A percentile compares a stretch with the other conserved stretches of the same genome.
These are phyloP conservation scores for Phytopythium ostracodes DNA, from an alignment of 352 stramenopile genomes.

Conservation along the genomic window DNA sequence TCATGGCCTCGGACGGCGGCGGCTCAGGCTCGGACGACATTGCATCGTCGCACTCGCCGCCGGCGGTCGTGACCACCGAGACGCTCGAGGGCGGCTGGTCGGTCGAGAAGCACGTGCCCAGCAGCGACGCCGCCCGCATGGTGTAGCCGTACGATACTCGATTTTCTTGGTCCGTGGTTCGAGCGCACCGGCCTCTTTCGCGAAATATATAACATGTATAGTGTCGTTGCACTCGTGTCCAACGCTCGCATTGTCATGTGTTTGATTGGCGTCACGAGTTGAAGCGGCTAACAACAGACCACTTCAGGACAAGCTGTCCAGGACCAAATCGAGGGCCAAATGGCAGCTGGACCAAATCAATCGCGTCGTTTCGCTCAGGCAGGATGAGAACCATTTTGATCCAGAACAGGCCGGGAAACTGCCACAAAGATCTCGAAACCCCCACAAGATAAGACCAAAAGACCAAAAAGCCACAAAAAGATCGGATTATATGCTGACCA, in stretches of 20 bases:
- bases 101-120: conserved; percentile 73
- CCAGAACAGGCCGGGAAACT: neutral
- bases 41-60: conserved; percentile 17
- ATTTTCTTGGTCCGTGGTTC: neutral
- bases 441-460: neutral
- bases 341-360: neutral
- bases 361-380: no score
- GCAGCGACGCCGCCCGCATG: conserved; percentile 38
- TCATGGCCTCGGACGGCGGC: conserved; percentile 48
- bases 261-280: neutral
- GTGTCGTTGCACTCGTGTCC: neutral
- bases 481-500: neutral
- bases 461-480: neutral
- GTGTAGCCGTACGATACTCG: conserved; percentile 24
- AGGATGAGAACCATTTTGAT: neutral
- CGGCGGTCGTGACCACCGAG: conserved; percentile 50
- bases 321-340: neutral
- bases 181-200: neutral
- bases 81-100: conserved; percentile 82
- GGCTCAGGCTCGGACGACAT: conserved; percentile 16
- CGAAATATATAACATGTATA: conserved; percentile 3
- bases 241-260: neutral
- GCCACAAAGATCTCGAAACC: no score
- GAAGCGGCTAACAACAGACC: neutral
- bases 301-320: neutral